Percentiles rank a stretch among this genome's conserved stretches.
Evolutionary conservation across 140 eudicot species (phyloP).

Genomic region (Bidens hawaiensis): DNA sequence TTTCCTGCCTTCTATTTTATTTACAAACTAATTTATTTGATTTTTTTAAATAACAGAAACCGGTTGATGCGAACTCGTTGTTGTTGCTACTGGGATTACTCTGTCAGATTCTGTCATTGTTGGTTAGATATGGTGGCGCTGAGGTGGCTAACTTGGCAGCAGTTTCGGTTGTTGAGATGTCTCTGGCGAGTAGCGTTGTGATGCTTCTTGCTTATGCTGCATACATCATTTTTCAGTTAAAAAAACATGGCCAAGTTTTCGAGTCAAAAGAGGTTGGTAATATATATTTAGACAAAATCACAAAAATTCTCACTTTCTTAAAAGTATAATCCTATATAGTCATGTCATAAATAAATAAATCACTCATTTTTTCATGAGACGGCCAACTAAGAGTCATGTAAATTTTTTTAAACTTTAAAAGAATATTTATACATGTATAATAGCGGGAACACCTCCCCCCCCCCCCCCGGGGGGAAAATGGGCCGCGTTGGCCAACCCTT

Average conservation of each 20-base stretch:
- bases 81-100: constrained; percentile 62
- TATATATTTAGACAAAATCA: neutral
- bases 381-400: neutral
- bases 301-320: neutral
- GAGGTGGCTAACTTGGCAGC: neutral
- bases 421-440: too few relatives aligned
- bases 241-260: constrained; percentile 67
- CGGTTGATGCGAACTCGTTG: constrained; percentile 67
- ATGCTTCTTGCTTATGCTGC: constrained; percentile 66
- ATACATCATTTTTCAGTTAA: constrained; percentile 68
- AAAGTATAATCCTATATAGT: neutral
- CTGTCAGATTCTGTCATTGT: constrained; percentile 65
- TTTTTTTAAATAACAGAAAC: constrained; percentile 43
- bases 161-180: constrained; percentile 36
- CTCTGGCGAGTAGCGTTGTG: constrained; percentile 61
- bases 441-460: too few relatives aligned
- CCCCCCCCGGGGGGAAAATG: too few relatives aligned
- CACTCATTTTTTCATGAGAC: neutral
- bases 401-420: neutral
- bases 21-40: neutral
- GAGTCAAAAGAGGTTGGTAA: constrained; percentile 52
- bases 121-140: constrained; percentile 29
- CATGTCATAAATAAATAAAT: neutral
- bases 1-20: neutral
- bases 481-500: too few relatives aligned